Base-by-base conservation (phyloP, 2,329 filamentous ascomycete genomes). In the Trichoderma arundinaceum region DNA sequence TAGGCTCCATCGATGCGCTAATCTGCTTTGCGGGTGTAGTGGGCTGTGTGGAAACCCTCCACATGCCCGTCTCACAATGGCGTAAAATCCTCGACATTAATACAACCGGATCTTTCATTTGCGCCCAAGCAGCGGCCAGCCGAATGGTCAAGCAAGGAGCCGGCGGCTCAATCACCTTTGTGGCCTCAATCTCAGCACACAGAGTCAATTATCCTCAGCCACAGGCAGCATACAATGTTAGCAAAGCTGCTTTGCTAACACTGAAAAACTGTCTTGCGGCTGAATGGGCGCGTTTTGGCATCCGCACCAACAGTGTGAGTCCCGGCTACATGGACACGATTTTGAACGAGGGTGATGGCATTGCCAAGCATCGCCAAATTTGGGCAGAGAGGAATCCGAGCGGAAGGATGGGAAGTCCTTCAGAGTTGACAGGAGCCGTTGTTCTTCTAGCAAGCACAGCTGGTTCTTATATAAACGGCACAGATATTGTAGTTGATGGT, bases 241-340 rank as follows among this genome's bases (percentile, higher is more conserved):
- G 83, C 68, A 93, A 94, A 75, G 86, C 88, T 0, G 89, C 85
- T 0, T 76, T 93, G 1, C 70, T 90, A 35, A 83, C 85, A 54
- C 74, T 92, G 70, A 88, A 86, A 54, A 86, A 83, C 68, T 87
- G 82, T 41, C 77, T 93, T 12, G 90, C 90, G 0, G 89, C 88
- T 0, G 91, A 93, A 75, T 93, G 90, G 90, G 88, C 88, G 1
- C 77, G 80, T 1, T 83, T 88, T 72, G 90, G 90, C 0, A 91
- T 93, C 67, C 77, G 88, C 2, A 87, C 90, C 6, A 93, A 93
- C 70, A 86, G 81, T 15, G 82, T 93, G 48, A 87, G 83, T 51
- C 90, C 90, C 0, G 90, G 90, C 0, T 92, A 93, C 71, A 92
- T 92, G 87, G 89, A 92, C 71, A 92, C 90, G 0, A 85, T 91